Percentiles rank a stretch among this genome's conserved stretches.
Evolutionary conservation across 2,329 filamentous ascomycete genomes (phyloP).

Genomic region (Colletotrichum australisinense): DNA sequence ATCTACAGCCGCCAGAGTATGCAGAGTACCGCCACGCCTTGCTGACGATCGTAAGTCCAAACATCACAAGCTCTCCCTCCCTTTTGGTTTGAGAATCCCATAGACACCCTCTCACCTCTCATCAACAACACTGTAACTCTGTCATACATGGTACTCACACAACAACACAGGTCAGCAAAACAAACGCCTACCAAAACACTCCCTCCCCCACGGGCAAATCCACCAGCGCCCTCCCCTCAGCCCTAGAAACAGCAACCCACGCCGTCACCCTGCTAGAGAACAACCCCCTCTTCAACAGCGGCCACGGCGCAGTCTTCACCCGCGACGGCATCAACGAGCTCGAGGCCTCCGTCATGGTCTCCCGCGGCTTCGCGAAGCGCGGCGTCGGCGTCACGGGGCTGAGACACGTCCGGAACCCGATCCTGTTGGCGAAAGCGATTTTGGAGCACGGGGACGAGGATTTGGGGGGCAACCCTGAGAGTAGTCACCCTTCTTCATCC

Average conservation of each 20-base stretch:
- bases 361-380: slow-evolving; percentile 76
- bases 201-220: slow-evolving; percentile 14
- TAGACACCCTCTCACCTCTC: not conserved
- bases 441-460: slow-evolving; percentile 75
- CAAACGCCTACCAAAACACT: slow-evolving; percentile 59
- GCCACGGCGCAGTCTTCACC: slow-evolving; percentile 87
- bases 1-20: slow-evolving; percentile 69
- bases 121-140: not conserved
- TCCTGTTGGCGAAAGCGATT: slow-evolving; percentile 78
- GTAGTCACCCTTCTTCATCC: slow-evolving; percentile 39
- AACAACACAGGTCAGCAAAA: slow-evolving; percentile 55
- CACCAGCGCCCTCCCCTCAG: slow-evolving; percentile 55
- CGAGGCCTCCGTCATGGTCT: slow-evolving; percentile 89
- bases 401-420: slow-evolving; percentile 80
- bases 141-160: not conserved
- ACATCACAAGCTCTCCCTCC: no score
- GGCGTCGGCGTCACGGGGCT: slow-evolving; percentile 83
- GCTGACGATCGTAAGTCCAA: slow-evolving; percentile 65
- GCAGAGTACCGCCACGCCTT: slow-evolving; percentile 69
- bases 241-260: slow-evolving; percentile 79
- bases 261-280: slow-evolving; percentile 83
- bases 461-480: slow-evolving; percentile 54
- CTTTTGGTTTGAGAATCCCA: not conserved
- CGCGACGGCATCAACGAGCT: slow-evolving; percentile 85
- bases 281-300: slow-evolving; percentile 85